Base-by-base conservation (phyloP, 225 moss, liverwort and hornwort genomes). In the Marchantia polymorpha region DNA sequence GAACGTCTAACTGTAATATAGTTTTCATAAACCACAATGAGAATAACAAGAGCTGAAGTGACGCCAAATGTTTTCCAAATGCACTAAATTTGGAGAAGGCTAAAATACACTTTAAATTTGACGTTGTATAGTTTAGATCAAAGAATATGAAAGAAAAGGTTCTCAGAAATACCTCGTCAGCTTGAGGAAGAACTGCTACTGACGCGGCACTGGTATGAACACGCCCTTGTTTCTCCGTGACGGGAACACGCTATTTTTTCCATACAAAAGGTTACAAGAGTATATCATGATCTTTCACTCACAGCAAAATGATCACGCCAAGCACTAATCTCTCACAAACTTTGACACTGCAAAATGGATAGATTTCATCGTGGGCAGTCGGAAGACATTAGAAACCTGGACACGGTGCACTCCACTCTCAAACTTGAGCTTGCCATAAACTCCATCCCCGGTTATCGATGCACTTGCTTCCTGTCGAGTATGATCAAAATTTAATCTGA, bases 381-480 rank as follows among this genome's bases (percentile, higher is more conserved):
- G 11, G 26, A 59, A 6, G 58, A 75, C 13, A 75, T 31, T 15
- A 49, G 48, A 67, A 84, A 99, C 97, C 97, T 99, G 97, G 55
- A 99, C 97, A 53, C 94, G 89, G 82, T 99, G 97, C 66, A 99
- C 94, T 59, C 97, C 97, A 79, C 97, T 99, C 88, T 95, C 94
- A 83, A 94, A 99, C 78, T 99, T 95, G 9, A 99, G 91, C 85
- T 91, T 93, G 19, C 94, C 97, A 83, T 91, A 99, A 31, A 93
- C 93, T 73, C 89, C 91, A 79, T 88, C 89, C 78, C 97, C 97
- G 50, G 90, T 92, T 60, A 99, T 94, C 31, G 93, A 94, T 12
- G 94, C 97, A 92, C 94, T 94, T 75, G 93, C 97, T 99, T 94
- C 97, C 93, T 99, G 91, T 83, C 14, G 50, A 47, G 60, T n/a